These are phyloP conservation scores for Calophaca sinica DNA, from an alignment of 306 rosid species.

Conservation along the genomic window DNA sequence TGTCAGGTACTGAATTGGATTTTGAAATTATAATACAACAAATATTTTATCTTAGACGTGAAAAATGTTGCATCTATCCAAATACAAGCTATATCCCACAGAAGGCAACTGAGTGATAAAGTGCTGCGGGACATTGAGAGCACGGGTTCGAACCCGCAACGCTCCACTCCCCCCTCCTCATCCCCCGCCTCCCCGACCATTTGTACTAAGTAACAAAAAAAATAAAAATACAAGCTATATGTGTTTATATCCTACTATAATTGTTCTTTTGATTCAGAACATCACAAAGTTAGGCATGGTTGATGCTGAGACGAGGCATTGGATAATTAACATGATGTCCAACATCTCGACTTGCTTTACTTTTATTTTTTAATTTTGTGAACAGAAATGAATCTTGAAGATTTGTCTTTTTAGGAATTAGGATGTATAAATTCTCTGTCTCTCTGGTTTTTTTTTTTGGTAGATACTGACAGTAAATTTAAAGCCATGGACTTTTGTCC, in stretches of 20 bases:
- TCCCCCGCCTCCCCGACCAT: no score
- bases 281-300: slow-evolving; percentile 19
- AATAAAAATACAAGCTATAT: no score
- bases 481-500: slow-evolving; percentile 9
- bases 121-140: no score
- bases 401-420: neutral
- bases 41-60: slow-evolving; percentile 8
- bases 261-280: neutral
- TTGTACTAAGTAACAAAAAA: no score
- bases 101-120: no score
- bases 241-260: neutral
- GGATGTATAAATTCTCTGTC: neutral
- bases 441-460: neutral
- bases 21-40: slow-evolving; percentile 3
- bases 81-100: no score
- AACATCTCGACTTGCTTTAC: slow-evolving; percentile 18
- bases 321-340: neutral
- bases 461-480: neutral
- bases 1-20: neutral
- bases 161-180: no score
- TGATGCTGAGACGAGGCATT: slow-evolving; percentile 2
- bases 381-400: slow-evolving; percentile 9
- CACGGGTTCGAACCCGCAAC: no score
- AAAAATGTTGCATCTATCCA: neutral
- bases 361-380: neutral